Evolutionary conservation across 306 rosid species (phyloP).

Genomic region (Calophaca sinica): DNA sequence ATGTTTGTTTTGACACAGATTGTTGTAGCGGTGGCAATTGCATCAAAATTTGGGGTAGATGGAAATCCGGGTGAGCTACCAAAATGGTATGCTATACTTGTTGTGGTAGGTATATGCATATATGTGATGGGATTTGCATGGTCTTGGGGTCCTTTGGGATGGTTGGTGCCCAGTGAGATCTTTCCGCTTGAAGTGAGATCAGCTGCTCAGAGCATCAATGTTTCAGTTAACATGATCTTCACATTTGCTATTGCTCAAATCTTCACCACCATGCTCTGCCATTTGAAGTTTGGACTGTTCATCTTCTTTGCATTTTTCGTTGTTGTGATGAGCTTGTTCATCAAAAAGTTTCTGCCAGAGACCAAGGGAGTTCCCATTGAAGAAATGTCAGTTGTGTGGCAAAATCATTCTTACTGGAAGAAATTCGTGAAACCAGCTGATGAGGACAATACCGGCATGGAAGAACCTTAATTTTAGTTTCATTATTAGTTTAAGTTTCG

Average conservation of each 20-base stretch:
- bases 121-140: too few relatives aligned
- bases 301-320: neutral
- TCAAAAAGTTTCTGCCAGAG: neutral
- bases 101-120: neutral
- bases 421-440: neutral
- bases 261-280: neutral
- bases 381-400: neutral
- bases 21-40: too few relatives aligned
- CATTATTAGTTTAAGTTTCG: too few relatives aligned
- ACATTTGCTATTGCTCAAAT: neutral
- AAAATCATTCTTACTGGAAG: neutral
- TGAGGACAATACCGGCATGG: too few relatives aligned
- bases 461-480: too few relatives aligned
- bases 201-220: neutral
- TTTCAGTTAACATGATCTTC: neutral
- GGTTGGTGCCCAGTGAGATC: conserved; percentile 1
- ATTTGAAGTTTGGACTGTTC: conserved; percentile 12
- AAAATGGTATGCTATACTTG: conserved; percentile 1
- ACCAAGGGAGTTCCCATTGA: neutral
- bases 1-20: neutral
- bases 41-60: neutral
- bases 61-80: neutral
- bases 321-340: neutral
- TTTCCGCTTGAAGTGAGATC: neutral
- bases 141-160: neutral